These are phyloP conservation scores for Dictyostelium capitatum DNA, from an alignment of 78 protist species.

Conservation along the genomic window DNA sequence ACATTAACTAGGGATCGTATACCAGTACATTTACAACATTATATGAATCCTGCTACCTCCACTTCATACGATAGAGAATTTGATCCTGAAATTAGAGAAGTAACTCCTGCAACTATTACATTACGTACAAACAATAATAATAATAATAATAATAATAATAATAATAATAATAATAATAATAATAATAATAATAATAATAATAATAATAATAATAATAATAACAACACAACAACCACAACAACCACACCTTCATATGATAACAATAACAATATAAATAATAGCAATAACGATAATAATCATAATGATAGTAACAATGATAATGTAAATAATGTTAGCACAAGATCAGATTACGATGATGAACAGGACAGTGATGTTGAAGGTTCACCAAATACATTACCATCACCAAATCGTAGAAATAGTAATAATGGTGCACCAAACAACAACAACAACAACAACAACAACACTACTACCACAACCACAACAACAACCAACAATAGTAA, in stretches of 20 bases:
- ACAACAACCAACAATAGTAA: not conserved
- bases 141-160: not conserved
- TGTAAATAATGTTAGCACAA: not conserved
- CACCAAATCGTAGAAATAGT: too few relatives aligned
- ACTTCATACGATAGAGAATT: not conserved
- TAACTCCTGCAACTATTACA: constrained; percentile 44
- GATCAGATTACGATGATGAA: not conserved
- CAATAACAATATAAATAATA: not conserved
- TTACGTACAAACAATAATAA: not conserved
- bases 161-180: not conserved
- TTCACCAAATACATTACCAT: not conserved
- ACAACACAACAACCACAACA: not conserved
- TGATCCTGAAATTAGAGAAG: constrained; percentile 47
- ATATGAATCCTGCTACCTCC: not conserved
- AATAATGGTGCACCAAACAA: not conserved
- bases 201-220: not conserved
- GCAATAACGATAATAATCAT: not conserved
- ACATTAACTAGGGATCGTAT: constrained; percentile 37
- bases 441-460: not conserved
- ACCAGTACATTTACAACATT: constrained; percentile 61
- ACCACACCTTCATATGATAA: not conserved
- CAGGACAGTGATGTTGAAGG: not conserved
- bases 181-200: not conserved
- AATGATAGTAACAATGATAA: not conserved
- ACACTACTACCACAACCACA: not conserved